phyloP scores from a whole-genome alignment of 345 rosid genomes.

The thale cress (Arabidopsis thaliana) region DNA sequence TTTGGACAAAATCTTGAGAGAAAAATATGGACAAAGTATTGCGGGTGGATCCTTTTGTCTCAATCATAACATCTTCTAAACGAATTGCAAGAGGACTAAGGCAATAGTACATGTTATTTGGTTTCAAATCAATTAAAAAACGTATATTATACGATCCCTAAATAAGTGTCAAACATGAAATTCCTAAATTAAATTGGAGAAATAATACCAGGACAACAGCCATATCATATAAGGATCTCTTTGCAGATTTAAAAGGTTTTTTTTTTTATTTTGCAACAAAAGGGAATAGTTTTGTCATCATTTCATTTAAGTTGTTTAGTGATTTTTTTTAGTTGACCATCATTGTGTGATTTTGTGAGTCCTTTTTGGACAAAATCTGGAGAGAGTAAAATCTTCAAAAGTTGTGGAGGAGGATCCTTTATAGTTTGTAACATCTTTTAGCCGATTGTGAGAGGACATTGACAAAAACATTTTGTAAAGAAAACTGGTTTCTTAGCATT shows the following conservation, averaged over 20 bases:
- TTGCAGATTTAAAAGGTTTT: neutral
- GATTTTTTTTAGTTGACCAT: neutral
- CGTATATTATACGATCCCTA: neutral
- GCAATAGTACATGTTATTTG: neutral
- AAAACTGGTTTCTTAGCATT: neutral
- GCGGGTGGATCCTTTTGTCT: slow-evolving; percentile 11
- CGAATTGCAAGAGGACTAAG: slow-evolving; percentile 8
- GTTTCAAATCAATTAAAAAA: neutral
- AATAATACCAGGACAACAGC: neutral
- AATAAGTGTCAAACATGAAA: neutral
- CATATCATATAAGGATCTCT: no score
- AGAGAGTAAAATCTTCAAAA: slow-evolving; percentile 24
- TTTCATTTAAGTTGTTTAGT: neutral
- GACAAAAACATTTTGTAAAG: neutral
- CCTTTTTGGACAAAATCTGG: slow-evolving; percentile 9
- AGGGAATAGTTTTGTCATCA: neutral
- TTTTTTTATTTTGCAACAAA: neutral
- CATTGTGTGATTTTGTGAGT: slow-evolving; percentile 7
- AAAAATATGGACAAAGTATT: slow-evolving; percentile 23
- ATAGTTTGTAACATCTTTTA: neutral
- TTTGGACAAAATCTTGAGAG: slow-evolving; percentile 34
- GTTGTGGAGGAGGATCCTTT: slow-evolving; percentile 13
- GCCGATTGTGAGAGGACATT: neutral
- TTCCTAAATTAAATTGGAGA: neutral
- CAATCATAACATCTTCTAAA: slow-evolving; percentile 19